These are phyloP conservation scores for Anethum foeniculum DNA, from an alignment of 140 eudicot genomes.

Conservation along the genomic window DNA sequence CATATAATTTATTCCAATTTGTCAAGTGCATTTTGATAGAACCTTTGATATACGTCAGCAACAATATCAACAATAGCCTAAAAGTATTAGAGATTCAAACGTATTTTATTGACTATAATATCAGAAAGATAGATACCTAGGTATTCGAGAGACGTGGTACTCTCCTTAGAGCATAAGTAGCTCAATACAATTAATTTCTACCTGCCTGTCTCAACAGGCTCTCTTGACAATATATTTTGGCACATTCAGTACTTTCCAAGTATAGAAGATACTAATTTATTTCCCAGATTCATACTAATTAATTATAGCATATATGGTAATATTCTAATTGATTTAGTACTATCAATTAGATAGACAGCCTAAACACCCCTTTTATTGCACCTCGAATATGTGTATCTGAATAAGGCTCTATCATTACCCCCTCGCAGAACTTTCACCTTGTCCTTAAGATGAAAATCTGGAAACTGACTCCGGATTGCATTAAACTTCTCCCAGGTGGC, in stretches of 20 bases:
- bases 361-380: neutral
- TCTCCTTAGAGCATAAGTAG: neutral
- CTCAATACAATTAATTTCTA: neutral
- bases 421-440: neutral
- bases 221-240: neutral
- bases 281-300: no score
- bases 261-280: no score
- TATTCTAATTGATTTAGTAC: neutral
- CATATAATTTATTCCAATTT: no score
- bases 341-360: neutral
- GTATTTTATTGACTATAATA: neutral
- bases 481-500: neutral
- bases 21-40: no score
- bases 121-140: neutral
- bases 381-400: neutral
- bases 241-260: neutral
- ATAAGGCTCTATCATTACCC: neutral
- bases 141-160: neutral
- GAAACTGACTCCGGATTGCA: neutral
- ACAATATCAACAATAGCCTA: no score
- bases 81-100: neutral
- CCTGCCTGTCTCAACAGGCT: neutral
- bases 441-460: neutral
- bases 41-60: no score
- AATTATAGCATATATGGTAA: neutral